phyloP scores from a whole-genome alignment of 148 eudicot species.

The Bassia scoparia region DNA sequence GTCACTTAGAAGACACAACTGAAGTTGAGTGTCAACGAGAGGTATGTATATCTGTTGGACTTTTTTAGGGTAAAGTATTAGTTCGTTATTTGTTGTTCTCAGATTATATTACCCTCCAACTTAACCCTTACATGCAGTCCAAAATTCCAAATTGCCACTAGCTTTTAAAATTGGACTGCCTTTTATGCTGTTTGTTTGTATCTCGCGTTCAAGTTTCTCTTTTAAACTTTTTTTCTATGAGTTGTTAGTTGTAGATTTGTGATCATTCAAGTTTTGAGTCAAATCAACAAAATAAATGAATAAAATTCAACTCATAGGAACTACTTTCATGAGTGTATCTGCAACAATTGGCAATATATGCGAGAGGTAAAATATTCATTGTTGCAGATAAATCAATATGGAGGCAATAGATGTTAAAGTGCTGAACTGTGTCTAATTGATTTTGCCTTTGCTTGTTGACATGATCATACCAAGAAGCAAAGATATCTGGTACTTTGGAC shows the following conservation, averaged over 20 bases:
- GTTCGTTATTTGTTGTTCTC: neutral
- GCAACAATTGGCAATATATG: too few relatives aligned
- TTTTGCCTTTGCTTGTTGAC: neutral
- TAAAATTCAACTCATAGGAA: neutral
- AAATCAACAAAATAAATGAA: neutral
- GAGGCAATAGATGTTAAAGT: neutral
- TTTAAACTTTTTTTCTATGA: too few relatives aligned
- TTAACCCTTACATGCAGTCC: neutral
- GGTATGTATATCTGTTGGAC: slow-evolving; percentile 12
- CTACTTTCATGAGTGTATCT: too few relatives aligned
- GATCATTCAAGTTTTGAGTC: neutral
- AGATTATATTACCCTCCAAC: neutral
- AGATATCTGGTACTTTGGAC: neutral
- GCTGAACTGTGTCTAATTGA: neutral
- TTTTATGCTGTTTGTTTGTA: neutral
- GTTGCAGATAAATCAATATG: too few relatives aligned
- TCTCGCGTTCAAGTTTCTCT: neutral
- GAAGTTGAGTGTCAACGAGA: slow-evolving; percentile 20
- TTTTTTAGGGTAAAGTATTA: neutral
- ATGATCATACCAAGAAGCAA: too few relatives aligned
- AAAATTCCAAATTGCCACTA: neutral
- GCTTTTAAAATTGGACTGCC: neutral
- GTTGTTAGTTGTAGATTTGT: neutral
- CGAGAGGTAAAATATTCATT: too few relatives aligned
- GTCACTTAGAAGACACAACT: slow-evolving; percentile 22